Base-by-base conservation (phyloP, 2,329 filamentous ascomycete genomes). In the Aureobasidium zeae region DNA sequence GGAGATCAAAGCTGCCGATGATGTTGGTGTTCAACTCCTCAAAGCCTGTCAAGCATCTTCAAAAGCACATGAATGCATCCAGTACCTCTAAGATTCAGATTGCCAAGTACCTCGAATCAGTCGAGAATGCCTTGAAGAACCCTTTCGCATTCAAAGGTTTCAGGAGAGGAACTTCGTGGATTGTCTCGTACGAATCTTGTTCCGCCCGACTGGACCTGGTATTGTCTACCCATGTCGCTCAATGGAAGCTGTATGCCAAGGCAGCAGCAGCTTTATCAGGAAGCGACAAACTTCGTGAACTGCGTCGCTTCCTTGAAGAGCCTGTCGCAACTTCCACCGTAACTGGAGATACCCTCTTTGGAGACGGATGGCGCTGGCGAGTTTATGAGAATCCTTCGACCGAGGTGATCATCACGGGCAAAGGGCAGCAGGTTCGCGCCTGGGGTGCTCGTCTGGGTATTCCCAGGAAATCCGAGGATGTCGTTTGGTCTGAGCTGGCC, bases 1-100 rank as follows among this genome's bases (percentile, higher is more conserved):
- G 76, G 48, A 67, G 65, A 44, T 50, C 55, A 2, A 52, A 55
- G 10, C 44, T 74, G 7, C 70, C 70, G 1, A 63, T 64, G 57
- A 10, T 22, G 10, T 3, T 35, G 5, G 57, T 15, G 11, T 20
- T 43, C 22, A 6, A 15, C 13, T 8, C 4, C 6, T 25, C 26
- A 3, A 10, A 12, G 4, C 6, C n/a, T 28, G n/a, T 30, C 19
- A 24, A 13, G 25, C 15, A 12, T 8, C 7, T 36, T 7, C 8
- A 3, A 12, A 4, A 8, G 22, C 37, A 16, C 19, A 4, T 31
- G 8, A 13, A n/a, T 22, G 9, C 10, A 16, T 15, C 13, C 22
- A 11, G 8, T 17, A 15, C 12, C 2, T 11, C 9, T 7, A 33
- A 25, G 8, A n/a, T 22, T 6, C 13, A 17, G 1, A 48, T n/a